Conservation (phyloP, 441 rosid species). For the Corymbia calophylla region DNA sequence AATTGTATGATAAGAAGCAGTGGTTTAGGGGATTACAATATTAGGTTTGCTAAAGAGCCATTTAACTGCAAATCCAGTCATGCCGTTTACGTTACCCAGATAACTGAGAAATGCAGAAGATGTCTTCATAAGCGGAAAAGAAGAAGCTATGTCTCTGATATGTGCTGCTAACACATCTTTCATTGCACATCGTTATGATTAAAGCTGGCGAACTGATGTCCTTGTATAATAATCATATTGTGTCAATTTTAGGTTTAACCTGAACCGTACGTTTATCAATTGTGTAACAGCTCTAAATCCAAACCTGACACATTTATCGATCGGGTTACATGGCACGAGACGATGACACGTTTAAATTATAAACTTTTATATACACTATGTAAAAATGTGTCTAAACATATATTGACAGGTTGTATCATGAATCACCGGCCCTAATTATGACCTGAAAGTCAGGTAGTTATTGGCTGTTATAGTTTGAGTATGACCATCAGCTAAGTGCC, state of each 20-base stretch:
- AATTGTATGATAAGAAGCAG: background rate
- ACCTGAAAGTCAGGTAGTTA: background rate
- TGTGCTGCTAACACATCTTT: background rate
- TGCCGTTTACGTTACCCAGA: background rate
- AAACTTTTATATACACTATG: background rate
- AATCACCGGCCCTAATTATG: background rate
- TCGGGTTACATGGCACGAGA: background rate
- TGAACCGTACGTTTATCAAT: background rate
- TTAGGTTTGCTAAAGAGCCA: background rate
- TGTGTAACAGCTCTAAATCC: background rate
- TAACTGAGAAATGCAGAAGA: background rate
- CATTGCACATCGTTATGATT: background rate
- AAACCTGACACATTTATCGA: background rate
- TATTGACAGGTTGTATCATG: background rate
- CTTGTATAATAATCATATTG: background rate
- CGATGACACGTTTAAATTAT: background rate
- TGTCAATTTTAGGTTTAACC: background rate
- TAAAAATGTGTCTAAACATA: background rate
- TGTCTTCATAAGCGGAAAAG: background rate
- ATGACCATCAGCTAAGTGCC: background rate
- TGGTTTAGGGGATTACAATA: background rate
- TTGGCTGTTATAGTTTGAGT: background rate
- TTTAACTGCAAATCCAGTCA: background rate
- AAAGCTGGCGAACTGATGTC: background rate
- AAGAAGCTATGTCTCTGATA: background rate